Conservation (phyloP, 2,329 filamentous ascomycete genomes). For the Penicillium polonicum region DNA sequence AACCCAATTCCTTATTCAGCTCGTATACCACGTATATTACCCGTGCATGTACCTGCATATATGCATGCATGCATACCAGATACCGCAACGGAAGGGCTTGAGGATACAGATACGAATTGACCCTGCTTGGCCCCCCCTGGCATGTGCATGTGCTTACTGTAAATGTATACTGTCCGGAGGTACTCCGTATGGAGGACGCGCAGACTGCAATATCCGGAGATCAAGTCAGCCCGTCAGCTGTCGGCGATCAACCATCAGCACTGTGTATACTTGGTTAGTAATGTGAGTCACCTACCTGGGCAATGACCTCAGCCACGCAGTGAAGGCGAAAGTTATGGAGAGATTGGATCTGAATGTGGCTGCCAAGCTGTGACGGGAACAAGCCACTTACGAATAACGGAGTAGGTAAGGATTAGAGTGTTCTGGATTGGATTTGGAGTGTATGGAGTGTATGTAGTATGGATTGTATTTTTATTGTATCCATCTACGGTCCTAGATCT, state of each 20-base stretch:
- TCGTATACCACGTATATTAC: conserved; percentile 8
- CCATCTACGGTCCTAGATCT: background rate
- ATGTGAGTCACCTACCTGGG: background rate
- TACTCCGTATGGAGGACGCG: background rate
- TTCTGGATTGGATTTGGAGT: background rate
- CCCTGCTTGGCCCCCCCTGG: background rate
- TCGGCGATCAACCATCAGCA: background rate
- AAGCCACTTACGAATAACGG: background rate
- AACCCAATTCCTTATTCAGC: background rate
- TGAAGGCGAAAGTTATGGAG: background rate
- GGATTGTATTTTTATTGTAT: background rate
- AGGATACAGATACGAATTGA: background rate
- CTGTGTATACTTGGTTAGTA: background rate
- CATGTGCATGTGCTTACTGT: conserved; percentile 4
- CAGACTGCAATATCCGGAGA: background rate
- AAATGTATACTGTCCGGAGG: background rate
- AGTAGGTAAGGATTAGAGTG: background rate
- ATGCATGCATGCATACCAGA: conserved; percentile 17
- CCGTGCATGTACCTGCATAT: conserved; percentile 24
- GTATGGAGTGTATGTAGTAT: background rate
- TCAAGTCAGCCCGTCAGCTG: background rate
- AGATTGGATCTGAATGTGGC: background rate
- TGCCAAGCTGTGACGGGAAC: background rate
- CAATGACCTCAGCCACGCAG: background rate
- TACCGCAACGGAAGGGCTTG: background rate